A percentile compares a stretch with the other conserved stretches of the same genome.
These are phyloP conservation scores for Pseudocercospora cruenta DNA, from an alignment of 2,329 filamentous ascomycete genomes.

Conservation along the genomic window DNA sequence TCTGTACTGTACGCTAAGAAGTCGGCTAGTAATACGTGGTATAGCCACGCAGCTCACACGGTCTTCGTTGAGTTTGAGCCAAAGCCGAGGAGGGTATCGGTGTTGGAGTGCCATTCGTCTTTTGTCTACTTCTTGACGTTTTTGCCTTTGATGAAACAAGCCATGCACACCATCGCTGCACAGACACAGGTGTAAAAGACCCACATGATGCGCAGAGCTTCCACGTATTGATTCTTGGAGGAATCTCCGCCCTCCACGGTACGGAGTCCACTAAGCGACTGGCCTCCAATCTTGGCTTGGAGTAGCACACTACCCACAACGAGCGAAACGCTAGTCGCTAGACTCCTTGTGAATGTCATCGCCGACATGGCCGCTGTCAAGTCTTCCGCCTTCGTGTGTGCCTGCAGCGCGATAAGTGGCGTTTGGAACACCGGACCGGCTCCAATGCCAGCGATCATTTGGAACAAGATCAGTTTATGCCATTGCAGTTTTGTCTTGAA, in stretches of 20 bases:
- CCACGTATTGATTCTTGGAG: constrained; percentile 45
- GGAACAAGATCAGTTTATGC: constrained; percentile 50
- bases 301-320: constrained; percentile 57
- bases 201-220: constrained; percentile 54
- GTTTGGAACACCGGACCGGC: constrained; percentile 58
- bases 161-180: constrained; percentile 11
- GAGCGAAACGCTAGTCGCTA: constrained; percentile 52
- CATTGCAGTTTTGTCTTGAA: constrained; percentile 44
- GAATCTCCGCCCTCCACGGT: constrained; percentile 41
- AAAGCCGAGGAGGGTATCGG: no score
- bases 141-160: constrained; percentile 7
- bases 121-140: background rate
- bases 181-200: constrained; percentile 44
- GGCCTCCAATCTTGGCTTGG: constrained; percentile 39
- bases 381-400: constrained; percentile 49
- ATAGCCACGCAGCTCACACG: no score
- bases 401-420: constrained; percentile 62
- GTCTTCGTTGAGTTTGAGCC: no score
- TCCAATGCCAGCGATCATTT: constrained; percentile 57
- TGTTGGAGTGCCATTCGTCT: no score
- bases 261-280: constrained; percentile 47
- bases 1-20: no score
- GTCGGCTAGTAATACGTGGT: no score
- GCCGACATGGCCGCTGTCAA: constrained; percentile 57
- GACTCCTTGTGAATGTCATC: constrained; percentile 51